phyloP scores from a whole-genome alignment of 2,329 filamentous ascomycete species.

The Chrysosporium queenslandicum region DNA sequence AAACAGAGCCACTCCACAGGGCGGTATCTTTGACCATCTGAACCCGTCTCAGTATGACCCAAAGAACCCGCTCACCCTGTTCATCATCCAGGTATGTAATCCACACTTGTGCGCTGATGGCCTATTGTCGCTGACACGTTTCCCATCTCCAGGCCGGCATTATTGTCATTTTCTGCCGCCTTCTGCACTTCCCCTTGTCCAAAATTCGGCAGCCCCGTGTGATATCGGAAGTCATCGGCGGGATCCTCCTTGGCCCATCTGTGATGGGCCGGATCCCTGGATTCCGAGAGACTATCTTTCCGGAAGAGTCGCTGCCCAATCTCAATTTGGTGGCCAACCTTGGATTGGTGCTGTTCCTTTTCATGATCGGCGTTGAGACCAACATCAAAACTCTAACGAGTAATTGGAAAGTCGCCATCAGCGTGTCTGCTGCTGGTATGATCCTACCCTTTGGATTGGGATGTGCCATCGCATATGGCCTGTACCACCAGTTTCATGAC shows the following conservation, averaged over 20 bases:
- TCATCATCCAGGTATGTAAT: constrained; percentile 60
- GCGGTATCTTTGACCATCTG: constrained; percentile 60
- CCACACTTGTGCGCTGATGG: not conserved
- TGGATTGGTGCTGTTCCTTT: constrained; percentile 74
- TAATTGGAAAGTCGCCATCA: constrained; percentile 71
- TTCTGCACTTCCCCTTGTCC: constrained; percentile 66
- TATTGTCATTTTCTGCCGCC: constrained; percentile 63
- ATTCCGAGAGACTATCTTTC: constrained; percentile 69
- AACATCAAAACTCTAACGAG: constrained; percentile 65
- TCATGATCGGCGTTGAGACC: constrained; percentile 78
- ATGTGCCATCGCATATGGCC: constrained; percentile 66
- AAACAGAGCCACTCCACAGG: constrained; percentile 44
- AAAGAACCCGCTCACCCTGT: constrained; percentile 62
- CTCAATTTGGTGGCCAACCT: constrained; percentile 71
- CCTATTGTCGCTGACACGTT: not conserved
- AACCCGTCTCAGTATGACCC: constrained; percentile 60
- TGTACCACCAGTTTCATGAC: constrained; percentile 62
- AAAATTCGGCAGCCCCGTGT: constrained; percentile 70
- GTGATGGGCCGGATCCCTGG: constrained; percentile 78
- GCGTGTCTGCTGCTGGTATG: constrained; percentile 72
- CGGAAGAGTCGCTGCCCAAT: constrained; percentile 60
- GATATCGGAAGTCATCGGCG: constrained; percentile 76
- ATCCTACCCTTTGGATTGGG: constrained; percentile 72
- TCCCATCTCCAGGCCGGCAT: constrained; percentile 49
- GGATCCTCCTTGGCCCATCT: constrained; percentile 74